A percentile compares a stretch with the other conserved stretches of the same genome.
phyloP scores from a whole-genome alignment of 306 rosid genomes.

The Castanopsis chinensis region DNA sequence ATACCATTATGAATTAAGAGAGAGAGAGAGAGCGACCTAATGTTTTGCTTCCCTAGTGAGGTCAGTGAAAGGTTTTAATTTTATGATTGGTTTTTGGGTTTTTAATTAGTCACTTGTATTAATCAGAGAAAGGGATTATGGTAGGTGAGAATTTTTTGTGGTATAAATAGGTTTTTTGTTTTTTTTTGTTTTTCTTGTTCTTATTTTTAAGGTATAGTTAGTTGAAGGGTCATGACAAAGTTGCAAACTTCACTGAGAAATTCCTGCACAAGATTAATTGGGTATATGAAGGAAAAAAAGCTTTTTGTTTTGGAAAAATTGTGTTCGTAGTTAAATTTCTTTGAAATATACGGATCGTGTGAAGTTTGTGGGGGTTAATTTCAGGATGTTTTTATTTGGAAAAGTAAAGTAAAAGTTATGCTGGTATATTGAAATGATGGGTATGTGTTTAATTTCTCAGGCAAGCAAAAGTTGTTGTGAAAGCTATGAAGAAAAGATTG shows the following conservation, averaged over 20 bases:
- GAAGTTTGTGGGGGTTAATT: neutral
- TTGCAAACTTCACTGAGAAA: neutral
- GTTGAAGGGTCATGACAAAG: neutral
- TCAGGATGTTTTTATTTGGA: neutral
- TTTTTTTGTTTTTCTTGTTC: neutral
- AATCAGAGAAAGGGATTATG: neutral
- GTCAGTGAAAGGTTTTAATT: neutral
- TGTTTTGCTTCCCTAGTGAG: too few species aligned
- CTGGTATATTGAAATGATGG: constrained; percentile 25
- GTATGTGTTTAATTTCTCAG: constrained; percentile 43
- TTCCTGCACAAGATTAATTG: neutral
- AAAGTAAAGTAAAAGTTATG: neutral
- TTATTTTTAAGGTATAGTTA: neutral
- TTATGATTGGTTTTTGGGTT: neutral
- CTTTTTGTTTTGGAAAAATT: neutral
- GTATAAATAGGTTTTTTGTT: too few species aligned
- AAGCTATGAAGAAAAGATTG: constrained; percentile 88
- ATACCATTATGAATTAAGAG: too few species aligned
- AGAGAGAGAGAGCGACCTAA: too few species aligned
- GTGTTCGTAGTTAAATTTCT: neutral
- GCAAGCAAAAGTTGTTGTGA: constrained; percentile 97
- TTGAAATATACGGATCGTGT: neutral
- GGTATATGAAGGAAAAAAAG: neutral
- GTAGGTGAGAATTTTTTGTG: neutral
- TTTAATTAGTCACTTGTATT: neutral